These are phyloP conservation scores for Lagerstroemia speciosa DNA, from an alignment of 345 rosid genomes.

Conservation along the genomic window DNA sequence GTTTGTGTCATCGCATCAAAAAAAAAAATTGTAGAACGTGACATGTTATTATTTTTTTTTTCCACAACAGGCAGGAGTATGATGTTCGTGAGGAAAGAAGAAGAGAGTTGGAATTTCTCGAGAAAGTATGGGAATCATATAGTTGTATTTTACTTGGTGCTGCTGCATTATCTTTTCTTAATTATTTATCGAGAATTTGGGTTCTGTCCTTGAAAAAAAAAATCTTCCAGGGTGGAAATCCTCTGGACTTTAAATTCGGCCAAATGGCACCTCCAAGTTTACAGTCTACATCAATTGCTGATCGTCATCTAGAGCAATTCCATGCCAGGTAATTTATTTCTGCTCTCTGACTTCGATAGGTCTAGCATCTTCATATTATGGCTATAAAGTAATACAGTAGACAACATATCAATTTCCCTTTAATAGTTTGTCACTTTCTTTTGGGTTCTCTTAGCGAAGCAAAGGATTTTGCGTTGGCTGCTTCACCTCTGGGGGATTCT, in stretches of 20 bases:
- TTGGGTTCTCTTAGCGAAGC: conserved; percentile 61
- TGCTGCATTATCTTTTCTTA: neutral
- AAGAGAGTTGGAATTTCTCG: too few relatives aligned
- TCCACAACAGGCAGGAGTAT: conserved; percentile 73
- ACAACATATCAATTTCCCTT: neutral
- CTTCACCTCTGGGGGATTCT: conserved; percentile 94
- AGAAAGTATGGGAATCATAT: too few relatives aligned
- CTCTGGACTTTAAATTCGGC: conserved; percentile 87
- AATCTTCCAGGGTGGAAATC: conserved; percentile 94
- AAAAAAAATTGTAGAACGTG: neutral
- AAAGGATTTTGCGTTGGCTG: conserved; percentile 81
- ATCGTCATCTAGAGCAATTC: conserved; percentile 77
- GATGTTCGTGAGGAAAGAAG: too few relatives aligned
- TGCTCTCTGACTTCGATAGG: conserved; percentile 8
- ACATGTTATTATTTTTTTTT: conserved; percentile 9
- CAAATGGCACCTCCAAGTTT: conserved; percentile 67
- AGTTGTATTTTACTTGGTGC: neutral
- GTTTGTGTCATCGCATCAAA: conserved; percentile 1
- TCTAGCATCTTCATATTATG: neutral
- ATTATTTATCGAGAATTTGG: neutral
- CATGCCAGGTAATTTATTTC: conserved; percentile 59
- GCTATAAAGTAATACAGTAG: neutral
- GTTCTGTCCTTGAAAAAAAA: conserved; percentile 11
- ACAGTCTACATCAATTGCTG: conserved; percentile 87
- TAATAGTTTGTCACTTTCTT: neutral